Base-by-base conservation (phyloP, 805 yeast species). In the Ogataea parapolymorpha region DNA sequence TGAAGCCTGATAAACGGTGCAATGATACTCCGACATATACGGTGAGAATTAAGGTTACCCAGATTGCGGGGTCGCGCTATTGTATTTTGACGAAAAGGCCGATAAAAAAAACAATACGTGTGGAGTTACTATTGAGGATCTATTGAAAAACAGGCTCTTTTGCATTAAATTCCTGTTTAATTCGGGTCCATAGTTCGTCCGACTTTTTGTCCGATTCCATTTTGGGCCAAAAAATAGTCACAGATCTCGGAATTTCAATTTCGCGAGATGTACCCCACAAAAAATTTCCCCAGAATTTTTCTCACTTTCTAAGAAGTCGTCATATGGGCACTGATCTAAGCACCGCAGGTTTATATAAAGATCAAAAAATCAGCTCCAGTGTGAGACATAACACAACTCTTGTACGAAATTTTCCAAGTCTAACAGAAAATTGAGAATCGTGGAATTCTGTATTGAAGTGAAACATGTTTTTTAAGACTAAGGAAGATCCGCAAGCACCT, bases 401-500 rank as follows among this genome's bases (percentile, higher is more conserved):
- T 13, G 29, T 15, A 3, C 29, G 4, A 10, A 26, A 13, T 26
- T 26, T 12, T 26, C 6, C 2, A 12, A 15, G 29, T 31, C 11
- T 39, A 42, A 25, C 44, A 35, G 20, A 30, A 35, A 22, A 32
- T 43, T 16, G 44, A 43, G 27, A 39, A 35, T 8, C 25, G 27
- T 26, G 40, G 42, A 12, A 50, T 40, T 44, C 50, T 47, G 40
- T 61, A 67, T 35, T 73, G 71, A 18, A 23, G 67, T 6, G 61
- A 54, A 43, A 55, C 56, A 16, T 20, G 22, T 20, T 68, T 68
- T 51, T 70, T 69, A 17, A 52, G 51, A 35, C 67, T 71, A 3
- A 54, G 56, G 5, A 47, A 60, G 42, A 71, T 71, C 66, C 56
- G 70, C 11, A 47, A 68, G 14, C 62, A 62, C 15, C 49, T 62